Evolutionary conservation across 495 filamentous ascomycete species (phyloP), one percentile per base, ranked within the genome.

Genomic region (Aspergillus panamensis): DNA sequence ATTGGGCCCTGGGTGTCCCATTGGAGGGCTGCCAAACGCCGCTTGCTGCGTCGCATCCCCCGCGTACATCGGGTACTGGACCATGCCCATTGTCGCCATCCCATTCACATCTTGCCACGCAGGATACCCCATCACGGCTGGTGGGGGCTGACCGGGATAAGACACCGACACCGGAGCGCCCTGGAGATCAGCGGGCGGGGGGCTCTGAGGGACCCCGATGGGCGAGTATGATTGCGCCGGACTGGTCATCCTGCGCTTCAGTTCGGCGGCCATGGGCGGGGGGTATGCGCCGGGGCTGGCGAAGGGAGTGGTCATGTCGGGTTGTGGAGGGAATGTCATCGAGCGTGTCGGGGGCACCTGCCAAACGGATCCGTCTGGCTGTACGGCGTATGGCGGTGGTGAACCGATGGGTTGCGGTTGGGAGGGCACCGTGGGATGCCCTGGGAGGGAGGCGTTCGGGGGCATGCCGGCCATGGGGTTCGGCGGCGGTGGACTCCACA

Each of bases 181-280:
- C 37, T 74, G 74, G 55, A 75, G 64, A 3, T 70, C 61, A 0
- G 60, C 53, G 1, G 73, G 52, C 8, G 71, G 61, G 9, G 74
- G 66, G 51, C 66, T 67, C 19, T 73, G 71, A 32, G 69, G 55
- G 19, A 66, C 54, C 8, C 61, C 61, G 17, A 25, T 59, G 4
- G 56, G 55, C n/a, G 65, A 62, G 20, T 69, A 60, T 0, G 62
- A 43, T 29, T 77, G 70, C 13, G 70, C 66, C 3, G 76, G 76
- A 31, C 71, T 77, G n/a, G 74, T 76, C 69, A 78, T 73, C 49
- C 74, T 63, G 17, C 72, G 68, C 55, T 77, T 77, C 30, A 73
- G 60, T 53, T 79, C 76, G 1, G 72, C 64, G 4, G 68, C 58
- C 47, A 76, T 69, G n/a, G 70, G 70, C 13, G 58, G 69, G 21